A percentile compares a stretch with the other conserved stretches of the same genome.
Conservation (phyloP, 345 rosid genomes). For the Eucalyptus tenuipes region DNA sequence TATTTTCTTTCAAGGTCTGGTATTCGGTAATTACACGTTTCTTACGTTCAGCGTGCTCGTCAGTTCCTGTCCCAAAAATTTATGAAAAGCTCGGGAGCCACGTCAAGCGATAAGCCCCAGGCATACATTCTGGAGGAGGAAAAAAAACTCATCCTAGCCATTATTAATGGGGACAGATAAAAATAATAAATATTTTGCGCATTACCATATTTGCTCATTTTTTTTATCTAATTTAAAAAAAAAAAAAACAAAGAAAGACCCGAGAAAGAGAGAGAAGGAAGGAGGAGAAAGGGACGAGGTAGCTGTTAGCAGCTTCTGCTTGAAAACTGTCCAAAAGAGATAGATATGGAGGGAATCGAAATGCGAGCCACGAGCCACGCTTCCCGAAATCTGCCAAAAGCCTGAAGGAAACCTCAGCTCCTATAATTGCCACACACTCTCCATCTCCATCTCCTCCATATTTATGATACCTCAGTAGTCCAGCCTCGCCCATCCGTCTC, state of each 20-base stretch:
- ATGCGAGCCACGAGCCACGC: not conserved
- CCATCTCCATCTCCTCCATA: not conserved
- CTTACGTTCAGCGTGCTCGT: not conserved
- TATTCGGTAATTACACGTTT: not conserved
- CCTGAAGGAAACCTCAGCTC: not conserved
- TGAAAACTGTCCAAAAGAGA: not conserved
- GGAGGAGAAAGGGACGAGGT: not conserved
- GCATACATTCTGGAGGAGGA: not conserved
- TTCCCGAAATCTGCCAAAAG: not conserved
- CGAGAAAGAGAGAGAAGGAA: not conserved
- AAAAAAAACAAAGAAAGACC: not conserved
- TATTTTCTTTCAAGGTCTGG: not conserved
- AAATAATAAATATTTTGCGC: not conserved
- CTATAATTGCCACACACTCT: not conserved
- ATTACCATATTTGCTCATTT: not conserved
- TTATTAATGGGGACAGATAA: not conserved
- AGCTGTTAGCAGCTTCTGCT: not conserved
- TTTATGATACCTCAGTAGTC: not conserved
- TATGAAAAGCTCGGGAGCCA: not conserved
- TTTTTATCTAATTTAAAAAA: too few relatives aligned
- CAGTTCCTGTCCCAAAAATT: not conserved
- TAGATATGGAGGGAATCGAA: not conserved
- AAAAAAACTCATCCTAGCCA: not conserved
- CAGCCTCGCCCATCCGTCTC: too few relatives aligned
- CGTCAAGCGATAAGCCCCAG: not conserved